Evolutionary conservation across 2,329 filamentous ascomycete species (phyloP).

Genomic region (Colletotrichum limetticola): DNA sequence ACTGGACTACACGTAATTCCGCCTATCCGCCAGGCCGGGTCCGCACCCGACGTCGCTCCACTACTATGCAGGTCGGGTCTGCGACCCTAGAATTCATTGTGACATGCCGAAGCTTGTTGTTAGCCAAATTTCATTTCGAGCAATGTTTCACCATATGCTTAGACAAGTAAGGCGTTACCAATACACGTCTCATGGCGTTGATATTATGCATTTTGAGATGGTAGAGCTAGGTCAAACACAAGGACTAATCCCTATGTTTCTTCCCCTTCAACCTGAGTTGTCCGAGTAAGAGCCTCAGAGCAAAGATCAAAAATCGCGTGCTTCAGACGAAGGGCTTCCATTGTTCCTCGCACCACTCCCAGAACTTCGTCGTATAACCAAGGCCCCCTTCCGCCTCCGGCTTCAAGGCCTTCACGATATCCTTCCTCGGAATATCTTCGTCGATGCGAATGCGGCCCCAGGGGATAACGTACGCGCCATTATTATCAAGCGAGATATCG

Average conservation of each 20-base stretch:
- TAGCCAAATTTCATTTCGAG: no score
- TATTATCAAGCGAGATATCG: conserved; percentile 45
- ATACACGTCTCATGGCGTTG: no score
- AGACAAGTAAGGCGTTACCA: no score
- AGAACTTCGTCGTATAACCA: conserved; percentile 40
- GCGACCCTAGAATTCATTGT: not conserved
- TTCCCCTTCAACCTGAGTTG: no score
- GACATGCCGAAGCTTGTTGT: not conserved
- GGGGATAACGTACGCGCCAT: conserved; percentile 43
- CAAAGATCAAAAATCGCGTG: no score
- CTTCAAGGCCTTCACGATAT: conserved; percentile 42
- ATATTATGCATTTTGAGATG: no score
- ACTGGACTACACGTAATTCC: not conserved
- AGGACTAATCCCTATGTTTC: no score
- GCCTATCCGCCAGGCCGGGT: not conserved
- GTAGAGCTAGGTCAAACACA: no score
- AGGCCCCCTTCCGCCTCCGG: conserved; percentile 41
- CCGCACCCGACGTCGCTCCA: not conserved
- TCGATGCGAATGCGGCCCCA: conserved; percentile 42
- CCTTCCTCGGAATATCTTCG: conserved; percentile 37
- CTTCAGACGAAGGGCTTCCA: conserved; percentile 7
- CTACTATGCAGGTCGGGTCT: not conserved
- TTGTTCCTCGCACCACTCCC: conserved; percentile 44
- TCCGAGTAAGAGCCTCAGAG: no score
- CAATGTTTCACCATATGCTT: no score